phyloP scores from a whole-genome alignment of 2,329 filamentous ascomycete species.

The Xylariaceae sp. region DNA sequence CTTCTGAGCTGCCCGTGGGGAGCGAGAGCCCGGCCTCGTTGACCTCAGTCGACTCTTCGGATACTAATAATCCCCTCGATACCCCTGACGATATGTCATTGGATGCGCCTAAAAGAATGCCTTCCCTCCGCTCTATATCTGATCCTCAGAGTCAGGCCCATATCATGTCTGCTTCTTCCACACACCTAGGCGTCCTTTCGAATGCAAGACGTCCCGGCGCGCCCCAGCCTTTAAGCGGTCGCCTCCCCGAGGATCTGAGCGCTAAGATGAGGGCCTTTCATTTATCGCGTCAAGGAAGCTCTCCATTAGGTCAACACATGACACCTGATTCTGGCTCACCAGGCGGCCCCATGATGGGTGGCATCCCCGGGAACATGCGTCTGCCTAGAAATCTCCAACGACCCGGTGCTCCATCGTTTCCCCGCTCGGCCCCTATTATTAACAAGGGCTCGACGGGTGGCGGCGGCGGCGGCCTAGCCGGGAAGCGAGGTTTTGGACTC shows the following conservation, averaged over 20 bases:
- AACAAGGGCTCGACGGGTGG: conserved; percentile 16
- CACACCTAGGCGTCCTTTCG: conserved; percentile 70
- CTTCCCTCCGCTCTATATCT: conserved; percentile 55
- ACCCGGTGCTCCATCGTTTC: conserved; percentile 44
- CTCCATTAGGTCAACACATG: conserved; percentile 28
- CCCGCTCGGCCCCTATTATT: conserved; percentile 46
- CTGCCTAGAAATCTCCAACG: conserved; percentile 39
- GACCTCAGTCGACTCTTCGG: conserved; percentile 42
- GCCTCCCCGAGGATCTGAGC: conserved; percentile 40
- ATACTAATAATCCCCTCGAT: conserved; percentile 45
- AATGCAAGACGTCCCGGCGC: conserved; percentile 50
- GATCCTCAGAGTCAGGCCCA: conserved; percentile 46
- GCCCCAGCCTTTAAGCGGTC: conserved; percentile 37
- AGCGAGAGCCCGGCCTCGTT: conserved; percentile 40
- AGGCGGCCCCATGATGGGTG: conserved; percentile 26
- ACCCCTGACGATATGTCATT: conserved; percentile 29
- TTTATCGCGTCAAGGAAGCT: conserved; percentile 40
- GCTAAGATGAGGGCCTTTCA: conserved; percentile 45
- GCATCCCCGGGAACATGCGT: conserved; percentile 40
- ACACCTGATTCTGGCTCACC: conserved; percentile 30
- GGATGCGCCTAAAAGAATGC: conserved; percentile 46
- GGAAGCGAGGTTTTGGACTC: conserved; percentile 57
- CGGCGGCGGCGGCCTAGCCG: conserved; percentile 45
- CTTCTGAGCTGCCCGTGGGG: conserved; percentile 31
- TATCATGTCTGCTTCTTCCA: conserved; percentile 75